phyloP scores from a whole-genome alignment of 78 protist species.

The Dictyostelium intermedium region DNA sequence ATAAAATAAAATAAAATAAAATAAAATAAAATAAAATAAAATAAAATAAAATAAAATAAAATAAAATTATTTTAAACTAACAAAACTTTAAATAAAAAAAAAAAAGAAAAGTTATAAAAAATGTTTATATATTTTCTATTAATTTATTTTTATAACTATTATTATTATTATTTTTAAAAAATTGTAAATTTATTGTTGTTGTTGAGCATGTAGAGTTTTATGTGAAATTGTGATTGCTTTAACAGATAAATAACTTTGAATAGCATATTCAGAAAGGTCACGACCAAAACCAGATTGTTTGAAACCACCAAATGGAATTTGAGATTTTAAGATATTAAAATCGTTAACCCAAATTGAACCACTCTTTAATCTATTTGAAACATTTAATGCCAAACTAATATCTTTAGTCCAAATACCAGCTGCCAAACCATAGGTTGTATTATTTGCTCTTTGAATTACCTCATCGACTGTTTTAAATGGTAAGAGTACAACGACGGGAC shows the following conservation, averaged over 20 bases:
- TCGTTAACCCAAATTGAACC: constrained; percentile 62
- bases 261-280: constrained; percentile 41
- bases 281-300: constrained; percentile 57
- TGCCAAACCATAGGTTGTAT: constrained; percentile 86
- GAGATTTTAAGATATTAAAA: background rate
- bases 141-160: no score
- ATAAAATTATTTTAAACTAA: no score
- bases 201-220: constrained; percentile 2
- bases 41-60: no score
- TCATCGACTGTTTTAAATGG: constrained; percentile 81
- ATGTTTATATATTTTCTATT: background rate
- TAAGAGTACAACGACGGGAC: constrained; percentile 83
- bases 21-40: no score
- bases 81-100: no score
- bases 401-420: constrained; percentile 84
- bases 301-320: constrained; percentile 71
- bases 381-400: constrained; percentile 20
- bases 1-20: no score
- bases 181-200: background rate
- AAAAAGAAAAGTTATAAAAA: no score
- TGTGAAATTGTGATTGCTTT: constrained; percentile 35
- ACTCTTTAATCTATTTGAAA: constrained; percentile 25
- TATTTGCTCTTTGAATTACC: constrained; percentile 83
- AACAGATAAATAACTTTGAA: background rate
- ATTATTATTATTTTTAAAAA: no score